Percentiles rank a stretch among this genome's conserved stretches.
These are phyloP conservation scores for Auricularia auricula-judae DNA, from an alignment of 768 basidiomycete genomes.

Conservation along the genomic window DNA sequence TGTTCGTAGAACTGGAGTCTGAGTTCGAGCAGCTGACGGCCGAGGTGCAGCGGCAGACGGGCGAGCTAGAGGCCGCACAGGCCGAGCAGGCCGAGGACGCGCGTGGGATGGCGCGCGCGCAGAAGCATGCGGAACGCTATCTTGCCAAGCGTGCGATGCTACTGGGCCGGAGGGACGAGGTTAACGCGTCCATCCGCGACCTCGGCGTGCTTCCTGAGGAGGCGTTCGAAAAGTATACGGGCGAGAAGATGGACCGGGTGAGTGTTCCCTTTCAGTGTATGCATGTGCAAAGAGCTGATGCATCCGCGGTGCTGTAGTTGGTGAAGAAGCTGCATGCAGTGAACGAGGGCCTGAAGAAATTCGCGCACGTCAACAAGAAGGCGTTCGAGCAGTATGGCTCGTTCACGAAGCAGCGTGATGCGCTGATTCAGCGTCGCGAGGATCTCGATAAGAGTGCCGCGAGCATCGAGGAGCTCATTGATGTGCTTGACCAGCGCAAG, in stretches of 20 bases:
- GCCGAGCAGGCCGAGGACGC: conserved; percentile 79
- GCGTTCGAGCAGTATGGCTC: conserved; percentile 98
- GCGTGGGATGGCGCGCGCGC: conserved; percentile 77
- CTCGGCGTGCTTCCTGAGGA: conserved; percentile 95
- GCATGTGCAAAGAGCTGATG: background rate
- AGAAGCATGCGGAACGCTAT: conserved; percentile 93
- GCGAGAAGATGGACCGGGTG: conserved; percentile 79
- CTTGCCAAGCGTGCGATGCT: conserved; percentile 87
- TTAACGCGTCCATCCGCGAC: conserved; percentile 90
- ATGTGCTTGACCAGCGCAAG: conserved; percentile 90
- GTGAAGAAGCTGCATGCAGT: conserved; percentile 86
- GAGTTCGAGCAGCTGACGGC: conserved; percentile 50
- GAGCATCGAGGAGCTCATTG: conserved; percentile 87
- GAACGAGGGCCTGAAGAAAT: conserved; percentile 91
- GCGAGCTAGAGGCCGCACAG: conserved; percentile 62
- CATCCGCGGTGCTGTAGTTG: conserved; percentile 38
- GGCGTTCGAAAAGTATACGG: conserved; percentile 90
- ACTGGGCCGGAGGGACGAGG: conserved; percentile 77
- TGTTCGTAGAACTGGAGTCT: conserved; percentile 50
- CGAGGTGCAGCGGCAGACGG: conserved; percentile 56
- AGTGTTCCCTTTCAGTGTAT: conserved; percentile 16
- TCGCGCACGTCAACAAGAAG: conserved; percentile 98
- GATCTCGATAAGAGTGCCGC: conserved; percentile 84
- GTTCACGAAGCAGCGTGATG: conserved; percentile 95
- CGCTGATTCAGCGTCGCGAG: conserved; percentile 72